Base-by-base conservation (phyloP, 164 flowering plant genomes). In the Berberis vulgaris region DNA sequence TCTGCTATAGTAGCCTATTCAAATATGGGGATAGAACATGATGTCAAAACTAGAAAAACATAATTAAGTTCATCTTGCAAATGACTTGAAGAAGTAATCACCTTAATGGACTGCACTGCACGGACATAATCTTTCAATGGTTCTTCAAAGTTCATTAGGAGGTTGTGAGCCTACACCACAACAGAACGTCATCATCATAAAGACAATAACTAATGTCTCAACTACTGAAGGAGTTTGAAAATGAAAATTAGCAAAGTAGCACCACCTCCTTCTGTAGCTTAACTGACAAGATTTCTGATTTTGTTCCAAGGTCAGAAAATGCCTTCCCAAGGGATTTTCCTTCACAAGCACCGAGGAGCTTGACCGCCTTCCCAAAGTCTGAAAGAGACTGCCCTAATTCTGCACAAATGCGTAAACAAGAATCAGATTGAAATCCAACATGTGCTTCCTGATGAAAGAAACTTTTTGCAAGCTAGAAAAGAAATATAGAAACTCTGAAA, bases 121-220 rank as follows among this genome's bases (percentile, higher is more conserved):
- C 87, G 99, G 54, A 89, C 97, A 77, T 91, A 94, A 74, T 94
- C 99, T 78, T 94, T 94, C 78, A 91, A 77, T 41, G 99, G 97
- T 74, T 94, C 98, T 79, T 94, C 98, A 77, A 94, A 94, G 69
- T 86, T 87, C 96, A 91, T 90, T 57, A 94, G 67, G 56, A 94
- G 80, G 57, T 86, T 81, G 62, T 89, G 83, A 45, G 99, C 93
- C 99, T 94, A 73, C 64, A 77, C 39, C 68, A 63, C 42, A 61
- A 67, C 63, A 44, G 68, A 26, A 26, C 44, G 53, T 26, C 43
- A 26, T 39, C 7, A 62, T 49, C 57, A 65, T 39, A 55, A 52
- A 57, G 41, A 61, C 26, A 26, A 26, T 26, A 26, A 26, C 26
- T 26, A 26, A 26, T 26, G 26, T 26, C 26, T 26, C 26, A 26